Conservation (phyloP, 768 basidiomycete species). For the Tricholoma bakamatsutake region DNA sequence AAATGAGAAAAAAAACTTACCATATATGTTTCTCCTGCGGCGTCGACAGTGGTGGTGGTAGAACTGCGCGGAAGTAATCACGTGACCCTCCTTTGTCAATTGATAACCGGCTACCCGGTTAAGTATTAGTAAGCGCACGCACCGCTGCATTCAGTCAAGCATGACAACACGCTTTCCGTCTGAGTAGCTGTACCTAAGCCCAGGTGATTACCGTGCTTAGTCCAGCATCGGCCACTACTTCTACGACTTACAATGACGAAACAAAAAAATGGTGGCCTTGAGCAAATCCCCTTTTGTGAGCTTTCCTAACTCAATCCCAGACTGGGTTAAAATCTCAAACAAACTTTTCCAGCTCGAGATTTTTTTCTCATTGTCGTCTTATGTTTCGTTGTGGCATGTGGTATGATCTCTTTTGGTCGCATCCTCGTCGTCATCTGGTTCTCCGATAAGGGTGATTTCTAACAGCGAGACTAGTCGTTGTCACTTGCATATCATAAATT, state of each 20-base stretch:
- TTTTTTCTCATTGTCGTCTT: slow-evolving; percentile 36
- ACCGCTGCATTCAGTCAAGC: too few species aligned
- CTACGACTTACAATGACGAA: background rate
- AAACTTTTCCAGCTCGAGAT: slow-evolving; percentile 26
- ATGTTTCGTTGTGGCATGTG: slow-evolving; percentile 34
- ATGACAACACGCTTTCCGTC: too few species aligned
- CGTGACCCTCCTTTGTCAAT: too few species aligned
- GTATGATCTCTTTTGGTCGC: slow-evolving; percentile 28
- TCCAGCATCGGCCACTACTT: background rate
- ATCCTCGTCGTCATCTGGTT: slow-evolving; percentile 21
- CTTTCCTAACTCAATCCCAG: background rate
- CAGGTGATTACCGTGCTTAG: background rate
- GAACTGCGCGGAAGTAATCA: too few species aligned
- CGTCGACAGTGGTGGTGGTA: too few species aligned
- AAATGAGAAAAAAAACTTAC: too few species aligned
- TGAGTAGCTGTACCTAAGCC: background rate
- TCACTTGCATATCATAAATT: background rate
- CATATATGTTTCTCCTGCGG: too few species aligned
- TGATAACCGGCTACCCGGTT: too few species aligned
- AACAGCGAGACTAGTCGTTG: background rate
- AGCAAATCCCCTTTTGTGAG: background rate
- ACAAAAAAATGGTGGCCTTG: background rate
- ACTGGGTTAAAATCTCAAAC: background rate
- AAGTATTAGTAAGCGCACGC: too few species aligned
- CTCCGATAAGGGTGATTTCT: background rate